Percentiles rank a stretch among this genome's conserved stretches.
Conservation (phyloP, 345 rosid species). For the Corchorus capsularis region DNA sequence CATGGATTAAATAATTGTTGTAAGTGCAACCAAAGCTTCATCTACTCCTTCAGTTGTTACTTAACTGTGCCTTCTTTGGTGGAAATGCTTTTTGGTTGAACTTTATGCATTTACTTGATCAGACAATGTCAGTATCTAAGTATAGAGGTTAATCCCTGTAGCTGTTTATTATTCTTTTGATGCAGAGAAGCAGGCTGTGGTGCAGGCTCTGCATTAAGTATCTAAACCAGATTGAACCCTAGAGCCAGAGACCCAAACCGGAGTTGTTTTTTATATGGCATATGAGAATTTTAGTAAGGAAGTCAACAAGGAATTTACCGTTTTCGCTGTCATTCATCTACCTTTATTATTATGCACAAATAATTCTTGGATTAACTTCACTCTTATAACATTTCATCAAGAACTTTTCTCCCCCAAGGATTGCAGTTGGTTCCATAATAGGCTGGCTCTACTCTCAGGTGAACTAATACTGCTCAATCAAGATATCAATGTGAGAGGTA, state of each 20-base stretch:
- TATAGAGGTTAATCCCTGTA: conserved; percentile 42
- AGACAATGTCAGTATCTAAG: conserved; percentile 23
- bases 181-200: conserved; percentile 65
- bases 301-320: conserved; percentile 18
- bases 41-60: neutral
- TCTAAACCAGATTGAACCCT: conserved; percentile 58
- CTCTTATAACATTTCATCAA: conserved; percentile 29
- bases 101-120: conserved; percentile 22
- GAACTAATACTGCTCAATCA: conserved; percentile 41
- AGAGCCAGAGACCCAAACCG: conserved; percentile 47
- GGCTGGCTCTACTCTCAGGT: conserved; percentile 41
- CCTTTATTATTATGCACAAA: conserved; percentile 24
- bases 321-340: conserved; percentile 28
- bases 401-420: conserved; percentile 40
- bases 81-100: conserved; percentile 17
- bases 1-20: conserved; percentile 1
- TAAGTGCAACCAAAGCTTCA: neutral
- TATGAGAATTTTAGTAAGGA: conserved; percentile 52
- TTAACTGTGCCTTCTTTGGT: conserved; percentile 16
- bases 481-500: conserved; percentile 50
- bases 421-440: conserved; percentile 48
- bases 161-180: conserved; percentile 59
- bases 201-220: conserved; percentile 66
- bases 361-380: conserved; percentile 36
- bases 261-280: conserved; percentile 52